Base-by-base conservation (phyloP, 805 yeast species). In the Hagleromyces aurorensis region DNA sequence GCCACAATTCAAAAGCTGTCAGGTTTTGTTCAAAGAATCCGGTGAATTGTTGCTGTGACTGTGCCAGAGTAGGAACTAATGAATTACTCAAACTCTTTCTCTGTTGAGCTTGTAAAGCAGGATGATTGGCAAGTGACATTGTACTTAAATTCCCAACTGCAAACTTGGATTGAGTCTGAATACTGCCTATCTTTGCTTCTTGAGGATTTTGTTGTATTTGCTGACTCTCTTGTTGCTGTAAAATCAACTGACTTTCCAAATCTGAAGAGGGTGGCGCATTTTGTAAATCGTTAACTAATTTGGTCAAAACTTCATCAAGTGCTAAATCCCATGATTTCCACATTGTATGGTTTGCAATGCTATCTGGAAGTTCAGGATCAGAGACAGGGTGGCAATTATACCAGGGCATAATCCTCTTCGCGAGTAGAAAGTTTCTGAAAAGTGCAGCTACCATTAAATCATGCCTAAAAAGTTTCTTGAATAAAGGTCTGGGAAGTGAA, bases 321-420 rank as follows among this genome's bases (percentile, higher is more conserved):
- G 98, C 96, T 39, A 91, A 64, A 50, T 91, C 97, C 97, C 98
- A 91, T 0, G 96, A 78, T 36, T 85, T 91, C 98, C 98, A 91
- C 83, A 91, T 78, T 4, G 93, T 75, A 51, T 91, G 96, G 38
- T 72, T 70, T 26, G 82, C 75, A 5, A 78, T 72, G 9, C 75
- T 63, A 32, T 85, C 91, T 0, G 98, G 97, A 21, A 91, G 61
- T 7, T 82, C 85, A 1, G 98, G 98, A 40, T 85, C 93, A 11
- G 95, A 84, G 3, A 87, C 75, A 1, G 98, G 97, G 50, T 86
- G 93, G 52, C 96, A 87, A 36, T 87, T 86, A 43, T 81, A 77
- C 45, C 80, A 77, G 3, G 95, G 86, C 96, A 91, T 85, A 23
- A 91, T 80, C 41, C 96, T 70, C 49, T 83, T 87, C 0, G 98